A percentile compares a stretch with the other conserved stretches of the same genome.
These are phyloP conservation scores for Melampsora abietis-canadensis DNA, from an alignment of 1,284 basidiomycete species.

Conservation along the genomic window DNA sequence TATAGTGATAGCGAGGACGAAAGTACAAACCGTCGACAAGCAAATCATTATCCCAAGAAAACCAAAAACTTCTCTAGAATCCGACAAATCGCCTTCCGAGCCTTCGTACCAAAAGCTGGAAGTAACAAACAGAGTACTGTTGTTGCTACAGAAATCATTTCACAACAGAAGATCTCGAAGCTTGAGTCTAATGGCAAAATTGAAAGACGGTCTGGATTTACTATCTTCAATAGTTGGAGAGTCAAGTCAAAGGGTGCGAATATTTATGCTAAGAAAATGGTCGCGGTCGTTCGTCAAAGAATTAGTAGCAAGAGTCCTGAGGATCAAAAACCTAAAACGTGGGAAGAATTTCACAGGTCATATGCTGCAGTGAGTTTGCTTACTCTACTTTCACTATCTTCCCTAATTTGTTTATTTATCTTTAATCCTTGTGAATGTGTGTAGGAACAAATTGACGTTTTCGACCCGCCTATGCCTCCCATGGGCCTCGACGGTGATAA, in stretches of 20 bases:
- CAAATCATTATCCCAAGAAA: not conserved
- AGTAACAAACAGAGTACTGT: constrained; percentile 7
- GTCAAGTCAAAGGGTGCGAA: constrained; percentile 11
- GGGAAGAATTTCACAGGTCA: constrained; percentile 46
- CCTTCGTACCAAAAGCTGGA: constrained; percentile 26
- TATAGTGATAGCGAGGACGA: constrained; percentile 28
- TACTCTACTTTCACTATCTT: not conserved
- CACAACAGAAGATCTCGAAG: not conserved
- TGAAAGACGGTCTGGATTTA: not conserved
- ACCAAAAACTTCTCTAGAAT: constrained; percentile 11
- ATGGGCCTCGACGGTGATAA: not conserved
- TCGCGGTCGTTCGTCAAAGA: constrained; percentile 15
- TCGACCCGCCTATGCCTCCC: constrained; percentile 23
- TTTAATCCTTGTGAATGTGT: not conserved
- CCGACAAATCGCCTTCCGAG: constrained; percentile 40
- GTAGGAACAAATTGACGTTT: constrained; percentile 31
- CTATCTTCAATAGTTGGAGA: constrained; percentile 24
- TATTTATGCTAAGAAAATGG: constrained; percentile 17
- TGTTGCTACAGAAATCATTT: constrained; percentile 27
- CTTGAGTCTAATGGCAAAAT: not conserved
- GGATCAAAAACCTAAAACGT: constrained; percentile 47
- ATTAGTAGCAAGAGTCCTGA: constrained; percentile 46
- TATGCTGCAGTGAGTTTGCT: constrained; percentile 46
- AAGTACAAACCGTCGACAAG: not conserved
- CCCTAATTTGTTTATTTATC: not conserved